Evolutionary conservation across 345 rosid species (phyloP).

Genomic region (Eucalyptus dawsonii): DNA sequence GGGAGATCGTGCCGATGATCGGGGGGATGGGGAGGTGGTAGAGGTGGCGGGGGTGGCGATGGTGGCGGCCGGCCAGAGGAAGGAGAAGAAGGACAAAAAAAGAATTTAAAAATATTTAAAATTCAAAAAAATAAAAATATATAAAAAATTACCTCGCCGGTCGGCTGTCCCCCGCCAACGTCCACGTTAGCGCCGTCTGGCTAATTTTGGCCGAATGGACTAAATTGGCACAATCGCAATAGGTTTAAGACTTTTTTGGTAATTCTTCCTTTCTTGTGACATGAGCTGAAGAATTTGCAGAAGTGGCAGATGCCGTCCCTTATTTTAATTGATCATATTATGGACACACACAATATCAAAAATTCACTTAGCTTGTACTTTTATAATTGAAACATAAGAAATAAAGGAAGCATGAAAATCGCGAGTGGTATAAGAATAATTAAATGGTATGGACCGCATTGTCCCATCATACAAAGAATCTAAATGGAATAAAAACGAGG

Average conservation of each 20-base stretch:
- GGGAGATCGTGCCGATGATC: no score
- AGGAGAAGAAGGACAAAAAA: no score
- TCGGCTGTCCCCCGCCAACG: accelerated
- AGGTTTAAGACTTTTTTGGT: no score
- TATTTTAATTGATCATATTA: not conserved
- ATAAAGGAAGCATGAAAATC: not conserved
- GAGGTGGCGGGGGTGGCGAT: no score
- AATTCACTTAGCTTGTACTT: not conserved
- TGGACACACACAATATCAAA: not conserved
- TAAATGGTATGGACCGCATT: not conserved
- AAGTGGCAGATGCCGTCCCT: not conserved
- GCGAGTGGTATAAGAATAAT: not conserved
- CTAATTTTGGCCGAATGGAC: accelerated
- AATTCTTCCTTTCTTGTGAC: not conserved
- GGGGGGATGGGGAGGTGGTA: no score
- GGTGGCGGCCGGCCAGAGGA: no score
- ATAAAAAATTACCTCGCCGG: no score
- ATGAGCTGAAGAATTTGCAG: not conserved
- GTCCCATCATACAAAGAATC: not conserved
- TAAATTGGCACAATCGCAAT: no score
- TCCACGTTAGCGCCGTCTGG: no score
- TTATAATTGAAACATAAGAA: not conserved
- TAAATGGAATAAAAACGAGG: not conserved
- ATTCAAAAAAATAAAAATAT: no score
- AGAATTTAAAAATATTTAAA: no score